Evolutionary conservation across 1,284 basidiomycete species (phyloP).

Genomic region (Boletus mariae): DNA sequence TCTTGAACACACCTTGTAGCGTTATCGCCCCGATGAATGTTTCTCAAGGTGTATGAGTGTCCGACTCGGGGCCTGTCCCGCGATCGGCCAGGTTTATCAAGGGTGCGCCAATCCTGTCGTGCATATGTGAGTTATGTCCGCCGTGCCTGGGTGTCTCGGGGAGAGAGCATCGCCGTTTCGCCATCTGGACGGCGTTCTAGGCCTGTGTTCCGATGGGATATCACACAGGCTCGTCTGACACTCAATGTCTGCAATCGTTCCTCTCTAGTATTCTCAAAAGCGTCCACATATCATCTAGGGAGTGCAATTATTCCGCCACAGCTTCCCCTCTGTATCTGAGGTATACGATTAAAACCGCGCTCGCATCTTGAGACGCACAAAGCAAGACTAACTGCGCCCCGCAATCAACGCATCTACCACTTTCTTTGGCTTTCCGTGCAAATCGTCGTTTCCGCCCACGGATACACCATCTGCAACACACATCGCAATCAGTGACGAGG

Average conservation of each 20-base stretch:
- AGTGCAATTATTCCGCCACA: not conserved
- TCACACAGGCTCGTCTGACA: not conserved
- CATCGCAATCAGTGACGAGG: not conserved
- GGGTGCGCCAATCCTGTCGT: not conserved
- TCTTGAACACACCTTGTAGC: not conserved
- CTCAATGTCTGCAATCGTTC: not conserved
- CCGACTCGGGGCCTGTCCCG: not conserved
- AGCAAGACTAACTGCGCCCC: not conserved
- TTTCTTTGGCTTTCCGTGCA: slow-evolving; percentile 7
- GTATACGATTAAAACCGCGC: slow-evolving; percentile 1
- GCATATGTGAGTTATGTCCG: not conserved
- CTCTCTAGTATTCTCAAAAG: not conserved
- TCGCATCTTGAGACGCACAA: no score
- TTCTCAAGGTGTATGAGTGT: not conserved
- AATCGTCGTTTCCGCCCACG: slow-evolving; percentile 26
- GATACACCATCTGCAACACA: slow-evolving; percentile 13
- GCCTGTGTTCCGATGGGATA: not conserved
- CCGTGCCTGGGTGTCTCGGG: not conserved
- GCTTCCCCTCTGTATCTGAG: not conserved
- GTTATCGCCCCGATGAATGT: not conserved
- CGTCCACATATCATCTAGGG: not conserved
- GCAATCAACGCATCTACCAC: slow-evolving; percentile 16
- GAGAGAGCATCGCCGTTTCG: not conserved
- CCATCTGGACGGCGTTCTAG: not conserved
- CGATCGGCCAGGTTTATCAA: not conserved